These are phyloP conservation scores for Asterochloris sp. DNA, from an alignment of 139 green algal genomes.

Conservation along the genomic window DNA sequence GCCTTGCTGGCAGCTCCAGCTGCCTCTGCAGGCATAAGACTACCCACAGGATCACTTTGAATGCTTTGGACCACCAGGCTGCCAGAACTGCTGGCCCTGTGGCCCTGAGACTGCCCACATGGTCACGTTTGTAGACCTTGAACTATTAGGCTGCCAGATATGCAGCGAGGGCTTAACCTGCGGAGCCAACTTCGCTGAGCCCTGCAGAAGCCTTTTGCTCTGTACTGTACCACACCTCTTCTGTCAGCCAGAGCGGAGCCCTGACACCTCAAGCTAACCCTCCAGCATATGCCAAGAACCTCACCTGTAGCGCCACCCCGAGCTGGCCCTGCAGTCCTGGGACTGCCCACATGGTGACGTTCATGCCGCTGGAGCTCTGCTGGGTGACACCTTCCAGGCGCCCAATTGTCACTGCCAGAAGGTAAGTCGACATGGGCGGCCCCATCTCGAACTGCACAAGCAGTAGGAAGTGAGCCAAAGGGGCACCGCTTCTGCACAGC, in stretches of 20 bases:
- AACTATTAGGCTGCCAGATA: neutral
- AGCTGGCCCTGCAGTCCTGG: neutral
- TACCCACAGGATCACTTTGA: too few species aligned
- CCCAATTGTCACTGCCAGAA: neutral
- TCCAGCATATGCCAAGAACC: too few species aligned
- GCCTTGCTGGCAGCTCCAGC: too few species aligned
- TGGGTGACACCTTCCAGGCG: neutral
- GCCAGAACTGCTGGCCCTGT: too few species aligned
- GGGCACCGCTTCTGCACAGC: neutral
- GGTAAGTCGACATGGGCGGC: neutral
- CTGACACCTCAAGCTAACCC: too few species aligned
- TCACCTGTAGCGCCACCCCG: neutral
- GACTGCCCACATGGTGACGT: slow-evolving; percentile 6
- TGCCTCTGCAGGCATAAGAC: too few species aligned
- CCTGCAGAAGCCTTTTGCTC: neutral
- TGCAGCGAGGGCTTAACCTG: neutral
- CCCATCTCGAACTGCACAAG: neutral
- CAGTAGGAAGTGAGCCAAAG: neutral
- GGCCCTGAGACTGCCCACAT: too few species aligned
- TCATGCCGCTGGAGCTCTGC: neutral
- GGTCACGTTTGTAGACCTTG: too few species aligned
- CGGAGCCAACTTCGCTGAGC: neutral
- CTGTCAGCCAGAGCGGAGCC: neutral
- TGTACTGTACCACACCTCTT: too few species aligned
- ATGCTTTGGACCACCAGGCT: too few species aligned